Evolutionary conservation across 805 yeast species (phyloP).

Genomic region (Yarrowia deformans): DNA sequence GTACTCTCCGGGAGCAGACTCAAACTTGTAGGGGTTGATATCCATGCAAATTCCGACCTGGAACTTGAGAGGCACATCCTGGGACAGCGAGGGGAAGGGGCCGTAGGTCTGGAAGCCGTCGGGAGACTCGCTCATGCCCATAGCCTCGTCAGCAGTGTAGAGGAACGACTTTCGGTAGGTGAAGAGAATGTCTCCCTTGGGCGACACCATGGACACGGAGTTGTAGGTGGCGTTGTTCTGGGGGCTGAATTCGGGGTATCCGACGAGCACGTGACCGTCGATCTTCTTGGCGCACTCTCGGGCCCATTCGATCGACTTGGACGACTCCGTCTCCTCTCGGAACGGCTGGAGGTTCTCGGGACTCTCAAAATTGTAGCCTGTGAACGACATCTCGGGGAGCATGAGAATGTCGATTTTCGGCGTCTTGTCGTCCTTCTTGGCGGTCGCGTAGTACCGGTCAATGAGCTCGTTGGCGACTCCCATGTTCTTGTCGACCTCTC

Average conservation of each 20-base stretch:
- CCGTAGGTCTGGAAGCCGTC: constrained; percentile 56
- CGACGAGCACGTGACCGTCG: constrained; percentile 73
- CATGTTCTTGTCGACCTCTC: constrained; percentile 31
- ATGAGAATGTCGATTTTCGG: constrained; percentile 63
- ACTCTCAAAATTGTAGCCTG: constrained; percentile 76
- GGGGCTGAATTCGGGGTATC: constrained; percentile 72
- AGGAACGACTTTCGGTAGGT: constrained; percentile 80
- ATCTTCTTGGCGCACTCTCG: constrained; percentile 57
- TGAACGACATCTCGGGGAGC: constrained; percentile 82
- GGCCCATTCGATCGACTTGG: constrained; percentile 58
- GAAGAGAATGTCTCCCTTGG: constrained; percentile 63
- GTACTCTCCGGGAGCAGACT: constrained; percentile 75
- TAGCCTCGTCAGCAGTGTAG: constrained; percentile 77
- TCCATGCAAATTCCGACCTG: constrained; percentile 95
- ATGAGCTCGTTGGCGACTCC: constrained; percentile 10
- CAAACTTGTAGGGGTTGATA: constrained; percentile 82
- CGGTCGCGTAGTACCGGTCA: constrained; percentile 1
- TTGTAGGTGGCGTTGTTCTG: constrained; percentile 56
- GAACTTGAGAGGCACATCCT: constrained; percentile 51
- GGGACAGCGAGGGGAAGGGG: constrained; percentile 38
- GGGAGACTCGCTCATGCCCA: constrained; percentile 81
- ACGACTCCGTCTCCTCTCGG: constrained; percentile 64
- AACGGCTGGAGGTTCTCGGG: constrained; percentile 61
- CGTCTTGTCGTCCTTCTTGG: not conserved
- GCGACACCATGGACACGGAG: constrained; percentile 70